Evolutionary conservation across 2,329 filamentous ascomycete genomes (phyloP), one percentile per base, ranked within the genome.

Genomic region (Aspergillus fischeri): DNA sequence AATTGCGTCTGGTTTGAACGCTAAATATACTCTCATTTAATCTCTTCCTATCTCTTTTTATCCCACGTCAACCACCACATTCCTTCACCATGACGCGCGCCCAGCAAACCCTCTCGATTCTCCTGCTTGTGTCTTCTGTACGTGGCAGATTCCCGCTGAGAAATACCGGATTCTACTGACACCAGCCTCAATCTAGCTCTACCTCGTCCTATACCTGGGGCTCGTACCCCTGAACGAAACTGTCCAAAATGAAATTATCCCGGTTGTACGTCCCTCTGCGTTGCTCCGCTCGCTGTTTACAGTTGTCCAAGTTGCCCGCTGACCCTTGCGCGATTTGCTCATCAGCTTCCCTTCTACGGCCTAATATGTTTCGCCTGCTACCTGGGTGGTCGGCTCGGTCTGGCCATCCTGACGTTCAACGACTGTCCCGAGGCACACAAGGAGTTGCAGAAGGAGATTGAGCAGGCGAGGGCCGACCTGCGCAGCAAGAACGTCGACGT

Each of bases 381-480:
- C 77, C 87, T 99, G 21, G 88, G 99, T 63, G 91, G 89, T 79
- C 91, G 91, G 67, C 88, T 99, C 61, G 94, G 94, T 68, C 89
- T 86, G 80, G 94, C 94, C 63, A 90, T 99, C 67, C 82, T 96
- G 73, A 96, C 91, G 56, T 99, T 99, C 83, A 94, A 96, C 81
- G 92, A 97, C 76, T 91, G 95, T 51, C 92, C 93, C 54, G 84
- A 91, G 60, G 94, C 94, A 53, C 89, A 97, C 77, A 85, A 87
- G 73, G 92, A 97, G 78, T 80, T 99, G 67, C 91, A 94, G 83
- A 81, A 79, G 67, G 90, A 97, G 89, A 96, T 80, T 87, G 72
- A 72, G 72, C 73, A 65, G 55, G 75, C 77, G 57, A 76, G 75
- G 65, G 67, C 72, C 52, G 73, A 77, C 54, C 63, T 79, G 66